Conservation (phyloP, 371 early-diverging fungal genomes). For the Apophysomyces trapeziformis region DNA sequence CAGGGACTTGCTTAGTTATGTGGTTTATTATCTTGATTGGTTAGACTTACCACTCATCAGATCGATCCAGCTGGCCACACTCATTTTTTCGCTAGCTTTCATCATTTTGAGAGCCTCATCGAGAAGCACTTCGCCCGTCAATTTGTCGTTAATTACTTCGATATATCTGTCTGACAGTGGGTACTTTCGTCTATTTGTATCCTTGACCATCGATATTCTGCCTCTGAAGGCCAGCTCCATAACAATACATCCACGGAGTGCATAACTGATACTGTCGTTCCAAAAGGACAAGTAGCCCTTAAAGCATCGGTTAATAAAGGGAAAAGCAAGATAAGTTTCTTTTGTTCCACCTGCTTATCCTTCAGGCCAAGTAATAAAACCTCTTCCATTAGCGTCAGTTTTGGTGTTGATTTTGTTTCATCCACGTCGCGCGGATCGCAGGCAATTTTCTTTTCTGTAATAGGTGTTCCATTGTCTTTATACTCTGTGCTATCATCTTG, state of each 20-base stretch:
- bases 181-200: conserved; percentile 81
- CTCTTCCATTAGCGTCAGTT: conserved; percentile 93
- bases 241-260: conserved; percentile 92
- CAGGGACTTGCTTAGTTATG: background rate
- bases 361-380: conserved; percentile 92
- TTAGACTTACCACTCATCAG: conserved; percentile 85
- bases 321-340: background rate
- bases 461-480: conserved; percentile 19
- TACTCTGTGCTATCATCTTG: conserved; percentile 26
- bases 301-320: conserved; percentile 6
- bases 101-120: conserved; percentile 94
- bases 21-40: too few relatives aligned
- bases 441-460: conserved; percentile 47
- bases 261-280: conserved; percentile 98
- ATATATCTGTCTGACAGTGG: conserved; percentile 80
- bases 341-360: conserved; percentile 80
- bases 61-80: conserved; percentile 94
- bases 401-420: conserved; percentile 68
- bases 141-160: conserved; percentile 79
- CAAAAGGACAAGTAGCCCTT: conserved; percentile 96
- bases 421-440: conserved; percentile 59
- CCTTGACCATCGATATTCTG: conserved; percentile 87
- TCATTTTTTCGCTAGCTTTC: conserved; percentile 73
- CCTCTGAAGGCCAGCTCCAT: conserved; percentile 93
- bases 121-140: conserved; percentile 94